Base-by-base conservation (phyloP, 768 basidiomycete genomes). In the Tricholomella constricta region DNA sequence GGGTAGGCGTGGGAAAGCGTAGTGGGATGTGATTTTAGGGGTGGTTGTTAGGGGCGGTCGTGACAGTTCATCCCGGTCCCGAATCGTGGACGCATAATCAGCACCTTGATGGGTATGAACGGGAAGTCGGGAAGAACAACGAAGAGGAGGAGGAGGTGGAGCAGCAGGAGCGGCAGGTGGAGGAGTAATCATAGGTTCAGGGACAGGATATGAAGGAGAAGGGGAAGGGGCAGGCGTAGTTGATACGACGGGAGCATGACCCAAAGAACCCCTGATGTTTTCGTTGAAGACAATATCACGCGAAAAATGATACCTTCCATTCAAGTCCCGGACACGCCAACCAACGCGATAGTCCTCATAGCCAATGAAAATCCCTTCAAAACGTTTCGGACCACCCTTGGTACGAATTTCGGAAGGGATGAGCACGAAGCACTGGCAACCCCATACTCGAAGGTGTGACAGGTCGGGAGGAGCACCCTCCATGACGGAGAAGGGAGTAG, bases 391-490 rank as follows among this genome's bases (percentile, higher is more conserved):
- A 48, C 41, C 20, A 49, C 54, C 60, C 40, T 66, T 66, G 0
- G 22, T 4, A 14, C 58, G 53, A 0, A 60, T 10, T 38, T 70
- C 64, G 3, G 49, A 22, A 19, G 66, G 67, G 4, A 57, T 36
- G 14, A 51, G 43, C 1, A 59, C 54, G 40, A 54, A 69, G 35
- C 62, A 66, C 6, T 54, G 46, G 22, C 65, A 66, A 32, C 69
- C 67, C 60, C 63, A 73, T 6, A 69, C 67, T 1, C 62, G 57
- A 8, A n/a, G n/a, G n/a, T n/a, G n/a, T n/a, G n/a, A n/a, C n/a
- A n/a, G n/a, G n/a, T n/a, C n/a, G n/a, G n/a, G 68, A 56, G n/a
- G n/a, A n/a, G n/a, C 65, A 22, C 68, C 66, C 17, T 46, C 26
- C 22, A 68, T 34, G 1, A 42, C 26, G 26, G 67, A 59, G 43